Evolutionary conservation across 805 yeast species (phyloP), one percentile per base, ranked within the genome.

Genomic region (Schwanniomyces yamadae): DNA sequence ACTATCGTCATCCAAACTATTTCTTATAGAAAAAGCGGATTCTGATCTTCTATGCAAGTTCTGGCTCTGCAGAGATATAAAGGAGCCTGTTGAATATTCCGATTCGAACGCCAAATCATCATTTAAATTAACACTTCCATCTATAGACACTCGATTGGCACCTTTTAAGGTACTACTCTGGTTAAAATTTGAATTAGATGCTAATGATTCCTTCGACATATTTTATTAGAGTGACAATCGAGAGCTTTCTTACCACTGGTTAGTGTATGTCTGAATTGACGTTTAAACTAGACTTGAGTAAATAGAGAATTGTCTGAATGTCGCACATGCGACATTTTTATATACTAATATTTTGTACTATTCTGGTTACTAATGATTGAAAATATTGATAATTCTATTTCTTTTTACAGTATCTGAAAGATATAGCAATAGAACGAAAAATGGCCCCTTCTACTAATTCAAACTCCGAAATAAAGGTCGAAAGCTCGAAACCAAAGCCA

Each of bases 401-500:
- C n/a, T n/a, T n/a, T n/a, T n/a, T n/a, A n/a, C n/a, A n/a, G n/a
- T n/a, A n/a, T n/a, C n/a, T n/a, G n/a, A n/a, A n/a, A n/a, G n/a
- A n/a, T n/a, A n/a, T n/a, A n/a, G n/a, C n/a, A n/a, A n/a, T n/a
- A n/a, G n/a, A n/a, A n/a, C n/a, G n/a, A n/a, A n/a, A n/a, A n/a
- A n/a, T n/a, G n/a, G n/a, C n/a, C n/a, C n/a, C n/a, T n/a, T n/a
- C n/a, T n/a, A n/a, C n/a, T n/a, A n/a, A n/a, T n/a, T n/a, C n/a
- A n/a, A n/a, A n/a, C n/a, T n/a, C n/a, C n/a, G n/a, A n/a, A n/a
- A n/a, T n/a, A n/a, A n/a, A n/a, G n/a, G n/a, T n/a, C n/a, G n/a
- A n/a, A n/a, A n/a, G n/a, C n/a, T n/a, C n/a, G n/a, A 82, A 87
- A 56, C 95, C 95, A 46, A 91, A 90, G 66, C 97, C 99, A 40